Percentiles rank a stretch among this genome's conserved stretches.
Conservation (phyloP, 441 rosid species). For the Populus tomentosa region DNA sequence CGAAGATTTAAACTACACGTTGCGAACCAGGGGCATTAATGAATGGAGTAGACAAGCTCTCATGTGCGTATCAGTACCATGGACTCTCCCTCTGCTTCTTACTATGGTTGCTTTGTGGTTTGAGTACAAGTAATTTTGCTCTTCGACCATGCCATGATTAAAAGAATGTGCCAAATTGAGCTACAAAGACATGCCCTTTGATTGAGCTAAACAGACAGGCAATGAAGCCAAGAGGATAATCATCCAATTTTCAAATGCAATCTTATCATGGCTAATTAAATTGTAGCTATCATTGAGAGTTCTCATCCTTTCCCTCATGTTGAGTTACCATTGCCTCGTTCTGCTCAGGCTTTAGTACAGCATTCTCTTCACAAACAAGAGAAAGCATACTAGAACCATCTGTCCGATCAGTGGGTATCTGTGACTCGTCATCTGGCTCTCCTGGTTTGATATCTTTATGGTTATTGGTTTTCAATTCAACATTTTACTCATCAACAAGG, state of each 20-base stretch:
- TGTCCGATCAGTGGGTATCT: slow-evolving; percentile 11
- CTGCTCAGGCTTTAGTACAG: slow-evolving; percentile 14
- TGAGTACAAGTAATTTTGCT: background rate
- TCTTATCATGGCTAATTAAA: background rate
- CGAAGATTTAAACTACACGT: no score
- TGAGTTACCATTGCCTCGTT: slow-evolving; percentile 23
- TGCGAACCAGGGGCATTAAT: no score
- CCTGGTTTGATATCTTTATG: slow-evolving; percentile 23
- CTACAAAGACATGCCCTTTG: no score
- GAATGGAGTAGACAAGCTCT: no score
- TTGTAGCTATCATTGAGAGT: slow-evolving; percentile 14
- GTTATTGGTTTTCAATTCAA: slow-evolving; percentile 16
- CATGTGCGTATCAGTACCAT: no score
- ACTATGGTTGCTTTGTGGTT: no score
- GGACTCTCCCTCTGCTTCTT: no score
- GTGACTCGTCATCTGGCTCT: slow-evolving; percentile 24
- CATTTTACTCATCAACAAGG: slow-evolving; percentile 33
- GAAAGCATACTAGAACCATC: slow-evolving; percentile 25
- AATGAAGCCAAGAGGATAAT: background rate
- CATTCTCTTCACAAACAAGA: slow-evolving; percentile 34
- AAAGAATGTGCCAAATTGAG: background rate
- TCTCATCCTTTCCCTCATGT: slow-evolving; percentile 28
- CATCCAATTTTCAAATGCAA: slow-evolving; percentile 2
- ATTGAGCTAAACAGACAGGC: no score
- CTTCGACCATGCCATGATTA: background rate